Base-by-base conservation (phyloP, 345 rosid species). In the Rhodamnia rubescens region DNA sequence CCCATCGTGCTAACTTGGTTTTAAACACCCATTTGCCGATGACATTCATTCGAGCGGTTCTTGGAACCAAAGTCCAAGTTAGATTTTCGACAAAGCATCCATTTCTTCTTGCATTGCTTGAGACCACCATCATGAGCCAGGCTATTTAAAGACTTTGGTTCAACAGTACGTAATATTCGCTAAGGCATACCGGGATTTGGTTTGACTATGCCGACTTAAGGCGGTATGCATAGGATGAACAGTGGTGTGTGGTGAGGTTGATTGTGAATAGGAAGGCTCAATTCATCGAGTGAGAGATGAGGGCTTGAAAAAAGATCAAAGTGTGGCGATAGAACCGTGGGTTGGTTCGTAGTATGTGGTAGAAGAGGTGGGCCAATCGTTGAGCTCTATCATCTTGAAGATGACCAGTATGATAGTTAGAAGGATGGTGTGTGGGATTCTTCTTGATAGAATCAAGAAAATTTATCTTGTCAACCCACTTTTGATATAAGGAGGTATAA, bases 401-500 rank as follows among this genome's bases (percentile, higher is more conserved):
- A 42, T 42, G 44, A 42, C 44, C 7, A 42, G 5, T 42, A 6
- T 42, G 44, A 42, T 42, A 42, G 44, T 42, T 42, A 1, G 5
- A 42, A 42, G 44, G 44, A 6, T 4, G 44, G 5, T 42, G 44
- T 42, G 7, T 42, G 5, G 44, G 44, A 42, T 42, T 42, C 7
- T 42, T 4, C 7, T 6, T 22, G 27, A 42, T 26, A 49, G 20
- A 26, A 47, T 11, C 5, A 3, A 14, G 13, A 4, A 8, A 32
- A 1, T 3, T 11, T 8, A 51, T 18, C 27, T 42, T 44, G 9
- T 22, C 10, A 4, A 7, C 36, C 21, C 44, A 78, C 4, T 22
- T 4, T 20, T 32, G 40, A 21, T 40, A 29, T 9, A 10, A 0
- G 2, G 4, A 4, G 8, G 26, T 7, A 4, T 22, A 22, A 0